Percentiles rank a stretch among this genome's conserved stretches.
Evolutionary conservation across 768 basidiomycete genomes (phyloP).

Genomic region (Mycena olivaceomarginata): DNA sequence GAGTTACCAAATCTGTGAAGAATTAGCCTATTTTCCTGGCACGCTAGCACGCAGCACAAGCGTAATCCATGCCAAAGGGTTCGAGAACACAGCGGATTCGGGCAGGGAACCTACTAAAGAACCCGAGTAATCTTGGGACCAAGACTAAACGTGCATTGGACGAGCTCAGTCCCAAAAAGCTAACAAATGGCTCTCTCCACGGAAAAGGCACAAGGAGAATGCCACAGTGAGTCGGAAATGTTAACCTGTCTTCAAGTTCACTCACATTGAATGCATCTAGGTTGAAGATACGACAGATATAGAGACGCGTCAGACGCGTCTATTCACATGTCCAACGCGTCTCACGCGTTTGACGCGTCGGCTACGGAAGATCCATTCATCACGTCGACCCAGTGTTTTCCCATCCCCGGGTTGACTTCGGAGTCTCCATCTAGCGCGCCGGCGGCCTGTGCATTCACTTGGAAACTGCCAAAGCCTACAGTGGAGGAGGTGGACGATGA

Average conservation of each 20-base stretch:
- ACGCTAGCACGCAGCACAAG: not conserved
- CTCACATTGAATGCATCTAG: not conserved
- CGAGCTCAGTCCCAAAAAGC: not conserved
- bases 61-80: not conserved
- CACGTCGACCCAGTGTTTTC: not conserved
- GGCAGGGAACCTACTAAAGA: not conserved
- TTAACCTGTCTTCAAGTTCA: not conserved
- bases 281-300: not conserved
- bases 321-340: too few relatives aligned
- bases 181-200: not conserved
- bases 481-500: conserved; percentile 12
- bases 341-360: not conserved
- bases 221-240: not conserved
- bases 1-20: not conserved
- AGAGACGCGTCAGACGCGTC: too few relatives aligned
- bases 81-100: not conserved
- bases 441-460: conserved; percentile 12
- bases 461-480: conserved; percentile 19
- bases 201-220: not conserved
- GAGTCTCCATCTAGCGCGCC: conserved; percentile 16
- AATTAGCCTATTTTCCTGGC: not conserved
- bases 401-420: not conserved
- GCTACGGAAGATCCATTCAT: not conserved
- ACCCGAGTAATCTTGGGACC: not conserved
- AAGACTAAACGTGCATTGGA: not conserved